These are phyloP conservation scores for Neurospora sp. DNA, from an alignment of 495 filamentous ascomycete genomes.

Conservation along the genomic window DNA sequence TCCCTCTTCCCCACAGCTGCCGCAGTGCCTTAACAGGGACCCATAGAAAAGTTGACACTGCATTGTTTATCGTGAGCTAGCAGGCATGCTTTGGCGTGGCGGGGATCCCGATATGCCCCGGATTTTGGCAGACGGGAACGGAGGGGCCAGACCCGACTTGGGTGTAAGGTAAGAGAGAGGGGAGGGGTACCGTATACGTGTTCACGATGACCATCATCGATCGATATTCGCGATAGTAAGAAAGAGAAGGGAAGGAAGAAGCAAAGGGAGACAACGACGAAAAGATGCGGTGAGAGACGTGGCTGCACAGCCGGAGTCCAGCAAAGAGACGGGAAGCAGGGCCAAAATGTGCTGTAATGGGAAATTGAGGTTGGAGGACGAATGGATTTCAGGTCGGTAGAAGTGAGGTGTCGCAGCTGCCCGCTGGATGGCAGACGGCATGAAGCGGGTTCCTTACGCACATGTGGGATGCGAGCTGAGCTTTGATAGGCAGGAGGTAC, in stretches of 20 bases:
- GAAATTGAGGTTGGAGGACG: neutral
- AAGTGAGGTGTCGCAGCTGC: neutral
- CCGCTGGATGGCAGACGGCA: neutral
- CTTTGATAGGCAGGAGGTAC: neutral
- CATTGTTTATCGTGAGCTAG: neutral
- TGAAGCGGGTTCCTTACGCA: neutral
- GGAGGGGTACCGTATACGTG: neutral
- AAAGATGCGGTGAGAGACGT: neutral
- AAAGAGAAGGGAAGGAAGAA: neutral
- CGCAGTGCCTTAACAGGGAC: neutral
- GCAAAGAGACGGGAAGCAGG: neutral
- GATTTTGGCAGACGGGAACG: neutral
- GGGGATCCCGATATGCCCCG: neutral
- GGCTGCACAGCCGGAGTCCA: neutral
- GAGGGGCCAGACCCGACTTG: neutral
- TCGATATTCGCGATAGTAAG: neutral
- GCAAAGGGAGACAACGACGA: neutral
- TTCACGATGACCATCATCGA: neutral
- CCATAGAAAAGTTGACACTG: neutral
- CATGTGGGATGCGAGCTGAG: neutral
- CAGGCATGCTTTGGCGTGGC: neutral
- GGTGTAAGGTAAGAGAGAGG: neutral
- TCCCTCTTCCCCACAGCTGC: neutral
- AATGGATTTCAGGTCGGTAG: neutral
- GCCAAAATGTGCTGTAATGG: neutral